phyloP scores from a whole-genome alignment of 768 basidiomycete species.

The Boletus speciosus region DNA sequence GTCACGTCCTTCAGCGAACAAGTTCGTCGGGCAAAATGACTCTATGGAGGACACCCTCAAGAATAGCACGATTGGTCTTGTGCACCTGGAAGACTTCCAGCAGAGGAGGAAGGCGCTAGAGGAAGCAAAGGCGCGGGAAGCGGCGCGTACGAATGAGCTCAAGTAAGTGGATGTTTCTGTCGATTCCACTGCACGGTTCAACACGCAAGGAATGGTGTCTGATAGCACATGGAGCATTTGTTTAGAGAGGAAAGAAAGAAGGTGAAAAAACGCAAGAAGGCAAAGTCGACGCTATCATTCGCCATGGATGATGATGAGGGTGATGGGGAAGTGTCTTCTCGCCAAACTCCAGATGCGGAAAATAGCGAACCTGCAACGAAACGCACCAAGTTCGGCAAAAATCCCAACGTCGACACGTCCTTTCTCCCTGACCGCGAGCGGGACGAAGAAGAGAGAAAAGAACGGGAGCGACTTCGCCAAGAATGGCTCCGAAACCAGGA shows the following conservation, averaged over 20 bases:
- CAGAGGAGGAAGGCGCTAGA: constrained; percentile 84
- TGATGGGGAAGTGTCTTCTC: constrained; percentile 38
- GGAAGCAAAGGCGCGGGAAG: constrained; percentile 87
- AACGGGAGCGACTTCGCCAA: constrained; percentile 83
- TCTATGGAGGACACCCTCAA: constrained; percentile 93
- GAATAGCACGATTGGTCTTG: constrained; percentile 87
- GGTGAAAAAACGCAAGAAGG: constrained; percentile 90
- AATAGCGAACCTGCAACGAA: constrained; percentile 54
- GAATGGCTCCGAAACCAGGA: constrained; percentile 82
- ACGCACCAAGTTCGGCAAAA: constrained; percentile 83
- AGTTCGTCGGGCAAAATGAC: constrained; percentile 93
- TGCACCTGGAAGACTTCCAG: constrained; percentile 89
- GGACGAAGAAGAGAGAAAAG: constrained; percentile 85
- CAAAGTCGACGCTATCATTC: constrained; percentile 88
- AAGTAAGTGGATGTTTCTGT: constrained; percentile 61
- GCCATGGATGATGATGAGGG: constrained; percentile 78
- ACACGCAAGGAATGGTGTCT: constrained; percentile 45
- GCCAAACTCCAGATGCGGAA: constrained; percentile 37
- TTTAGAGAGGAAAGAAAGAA: constrained; percentile 87
- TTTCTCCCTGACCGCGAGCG: constrained; percentile 98
- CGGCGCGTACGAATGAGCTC: constrained; percentile 76
- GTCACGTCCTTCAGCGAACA: constrained; percentile 78
- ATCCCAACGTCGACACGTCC: constrained; percentile 95
- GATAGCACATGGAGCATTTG: constrained; percentile 74
- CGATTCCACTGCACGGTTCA: neutral